Conservation (phyloP, 176 grass and related monocot genomes). For the Paspalum notatum region DNA sequence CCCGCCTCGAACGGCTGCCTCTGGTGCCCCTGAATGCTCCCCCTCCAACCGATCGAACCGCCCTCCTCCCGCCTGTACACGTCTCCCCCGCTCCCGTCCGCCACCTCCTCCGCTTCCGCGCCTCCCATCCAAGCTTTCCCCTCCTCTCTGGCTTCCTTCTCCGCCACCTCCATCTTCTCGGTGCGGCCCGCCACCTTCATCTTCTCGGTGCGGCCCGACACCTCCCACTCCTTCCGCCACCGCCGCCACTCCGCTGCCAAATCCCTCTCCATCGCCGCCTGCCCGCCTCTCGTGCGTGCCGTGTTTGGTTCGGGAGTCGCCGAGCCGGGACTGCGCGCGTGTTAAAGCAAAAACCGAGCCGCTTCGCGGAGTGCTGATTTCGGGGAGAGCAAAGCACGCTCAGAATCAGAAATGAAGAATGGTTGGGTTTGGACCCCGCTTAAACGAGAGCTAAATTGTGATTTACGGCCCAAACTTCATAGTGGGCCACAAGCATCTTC, state of each 20-base stretch:
- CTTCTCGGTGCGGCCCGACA: neutral
- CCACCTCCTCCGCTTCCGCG: constrained; percentile 5
- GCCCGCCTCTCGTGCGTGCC: constrained; percentile 12
- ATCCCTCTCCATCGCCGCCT: constrained; percentile 22
- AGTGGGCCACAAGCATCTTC: neutral
- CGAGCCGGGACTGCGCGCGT: constrained; percentile 31
- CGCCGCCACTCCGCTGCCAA: neutral
- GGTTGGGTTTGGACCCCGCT: neutral
- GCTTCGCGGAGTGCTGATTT: constrained; percentile 15
- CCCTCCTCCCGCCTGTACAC: neutral
- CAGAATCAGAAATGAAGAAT: neutral
- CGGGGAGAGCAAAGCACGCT: neutral
- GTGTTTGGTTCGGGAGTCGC: neutral
- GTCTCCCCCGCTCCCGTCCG: neutral
- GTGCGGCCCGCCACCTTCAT: neutral
- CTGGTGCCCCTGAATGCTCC: neutral
- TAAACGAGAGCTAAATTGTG: neutral
- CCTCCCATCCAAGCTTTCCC: constrained; percentile 26
- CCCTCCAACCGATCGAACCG: constrained; percentile 18
- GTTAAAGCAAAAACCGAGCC: constrained; percentile 20
- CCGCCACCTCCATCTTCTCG: neutral
- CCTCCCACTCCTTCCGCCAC: constrained; percentile 12
- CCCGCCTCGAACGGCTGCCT: neutral
- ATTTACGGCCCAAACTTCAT: neutral
- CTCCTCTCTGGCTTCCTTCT: neutral